A percentile compares a stretch with the other conserved stretches of the same genome.
Evolutionary conservation across 2,329 filamentous ascomycete species (phyloP).

Genomic region (Fusarium kyushuense): DNA sequence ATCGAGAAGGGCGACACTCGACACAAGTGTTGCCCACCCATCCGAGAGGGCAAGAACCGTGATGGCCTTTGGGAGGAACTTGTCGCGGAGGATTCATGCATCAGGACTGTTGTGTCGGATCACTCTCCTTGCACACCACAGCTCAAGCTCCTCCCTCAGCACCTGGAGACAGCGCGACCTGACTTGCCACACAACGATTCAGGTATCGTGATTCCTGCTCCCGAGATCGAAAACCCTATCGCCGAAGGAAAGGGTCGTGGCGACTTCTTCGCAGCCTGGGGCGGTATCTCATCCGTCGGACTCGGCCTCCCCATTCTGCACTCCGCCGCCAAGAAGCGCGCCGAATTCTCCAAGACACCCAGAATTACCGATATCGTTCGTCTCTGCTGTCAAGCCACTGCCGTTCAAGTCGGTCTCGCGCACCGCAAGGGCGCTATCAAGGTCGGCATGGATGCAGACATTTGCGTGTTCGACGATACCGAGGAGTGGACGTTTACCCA

Average conservation of each 20-base stretch:
- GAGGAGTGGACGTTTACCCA: constrained; percentile 79
- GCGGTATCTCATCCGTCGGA: constrained; percentile 93
- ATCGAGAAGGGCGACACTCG: constrained; percentile 87
- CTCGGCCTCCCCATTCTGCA: constrained; percentile 91
- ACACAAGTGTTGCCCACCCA: constrained; percentile 96
- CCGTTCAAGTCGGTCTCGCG: constrained; percentile 85
- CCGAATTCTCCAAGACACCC: constrained; percentile 60
- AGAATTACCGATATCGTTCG: constrained; percentile 83
- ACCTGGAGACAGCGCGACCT: constrained; percentile 59
- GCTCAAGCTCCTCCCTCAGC: constrained; percentile 84
- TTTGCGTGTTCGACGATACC: constrained; percentile 92
- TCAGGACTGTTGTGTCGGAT: constrained; percentile 92
- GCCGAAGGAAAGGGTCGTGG: constrained; percentile 64
- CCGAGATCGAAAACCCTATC: constrained; percentile 48
- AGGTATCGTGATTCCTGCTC: constrained; percentile 62
- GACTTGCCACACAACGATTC: constrained; percentile 64
- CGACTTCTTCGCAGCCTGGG: constrained; percentile 97
- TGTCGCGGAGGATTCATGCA: constrained; percentile 76
- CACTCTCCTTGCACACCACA: constrained; percentile 97
- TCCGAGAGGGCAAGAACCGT: constrained; percentile 83
- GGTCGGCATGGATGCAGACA: constrained; percentile 87
- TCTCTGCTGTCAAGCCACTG: constrained; percentile 88
- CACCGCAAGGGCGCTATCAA: constrained; percentile 80
- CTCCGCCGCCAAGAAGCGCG: constrained; percentile 76
- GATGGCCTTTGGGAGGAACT: constrained; percentile 90